A percentile compares a stretch with the other conserved stretches of the same genome.
These are phyloP conservation scores for Cutaneotrichosporon sp. DNA, from an alignment of 1,284 basidiomycete genomes.

Conservation along the genomic window DNA sequence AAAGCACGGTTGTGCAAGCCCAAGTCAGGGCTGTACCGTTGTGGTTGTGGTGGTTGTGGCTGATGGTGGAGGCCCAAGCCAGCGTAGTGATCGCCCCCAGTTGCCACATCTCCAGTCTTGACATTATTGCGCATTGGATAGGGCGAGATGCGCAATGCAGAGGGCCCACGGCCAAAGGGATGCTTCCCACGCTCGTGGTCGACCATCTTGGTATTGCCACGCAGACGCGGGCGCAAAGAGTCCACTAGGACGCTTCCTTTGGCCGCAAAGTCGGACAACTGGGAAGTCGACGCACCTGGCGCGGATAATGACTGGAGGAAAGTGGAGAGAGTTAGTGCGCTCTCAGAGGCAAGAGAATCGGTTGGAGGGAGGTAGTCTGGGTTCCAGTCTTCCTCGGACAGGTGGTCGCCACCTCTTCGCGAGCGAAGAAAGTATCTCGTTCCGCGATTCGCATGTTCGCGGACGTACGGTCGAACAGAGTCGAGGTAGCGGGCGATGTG, in stretches of 20 bases:
- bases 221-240: conserved; percentile 5
- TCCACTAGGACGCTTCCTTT: background rate
- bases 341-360: conserved; percentile 1
- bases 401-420: conserved; percentile 34
- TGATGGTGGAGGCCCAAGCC: background rate
- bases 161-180: background rate
- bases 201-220: conserved; percentile 10
- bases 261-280: background rate
- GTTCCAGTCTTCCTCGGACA: conserved; percentile 31
- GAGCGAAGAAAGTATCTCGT: conserved; percentile 45
- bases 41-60: background rate
- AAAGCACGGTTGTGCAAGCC: conserved; percentile 1
- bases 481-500: conserved; percentile 22
- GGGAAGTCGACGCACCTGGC: background rate
- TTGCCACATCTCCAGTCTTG: background rate
- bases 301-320: background rate
- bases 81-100: background rate
- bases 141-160: conserved; percentile 5
- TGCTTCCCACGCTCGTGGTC: conserved; percentile 15
- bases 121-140: background rate
- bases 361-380: conserved; percentile 10
- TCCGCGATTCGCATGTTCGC: conserved; percentile 11
- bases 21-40: conserved; percentile 1
- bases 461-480: conserved; percentile 9
- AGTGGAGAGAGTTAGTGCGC: background rate